Base-by-base conservation (phyloP, 306 rosid species). In the Mimosa bimucronata region DNA sequence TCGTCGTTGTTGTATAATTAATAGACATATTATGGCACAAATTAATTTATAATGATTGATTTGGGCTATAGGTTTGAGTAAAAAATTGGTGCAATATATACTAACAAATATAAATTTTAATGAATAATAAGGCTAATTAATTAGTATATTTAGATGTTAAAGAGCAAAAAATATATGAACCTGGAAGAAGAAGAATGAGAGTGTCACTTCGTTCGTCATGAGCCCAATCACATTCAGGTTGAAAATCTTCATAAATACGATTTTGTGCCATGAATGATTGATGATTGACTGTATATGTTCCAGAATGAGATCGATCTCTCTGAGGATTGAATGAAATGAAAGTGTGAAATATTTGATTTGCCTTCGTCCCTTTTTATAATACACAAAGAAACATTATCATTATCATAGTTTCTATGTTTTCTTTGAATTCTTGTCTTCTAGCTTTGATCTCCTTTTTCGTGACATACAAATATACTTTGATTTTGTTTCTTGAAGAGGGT, bases 191-290 rank as follows among this genome's bases (percentile, higher is more conserved):
- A 34, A 80, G 18, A 48, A 73, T 18, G 10, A 80, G 83, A 14
- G 74, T 73, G 57, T 46, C 57, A 48, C 45, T 25, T 64, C 4
- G 25, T 25, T 48, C 18, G 6, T 80, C 83, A 44, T 13, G 45
- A 64, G 5, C 74, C 83, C 83, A 80, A 16, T 76, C 85, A 44
- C 9, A 8, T 41, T 37, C 19, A 29, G 90, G 92, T 13, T 83
- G 79, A 72, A 88, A 67, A 8, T 86, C 85, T 77, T 83, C 80
- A 50, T 57, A 80, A 26, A 38, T 77, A 18, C 66, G 79, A 16
- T 0, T 7, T 18, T 34, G 71, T 34, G 25, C 21, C 19, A 9
- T 73, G 0, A 23, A 4, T 60, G 8, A 10, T 12, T 23, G 64
- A 3, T 1, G 44, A 29, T 29, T 34, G 2, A 34, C 38, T 34